Conservation (phyloP, 495 filamentous ascomycete species). For the Penicillium ochrochloron region DNA sequence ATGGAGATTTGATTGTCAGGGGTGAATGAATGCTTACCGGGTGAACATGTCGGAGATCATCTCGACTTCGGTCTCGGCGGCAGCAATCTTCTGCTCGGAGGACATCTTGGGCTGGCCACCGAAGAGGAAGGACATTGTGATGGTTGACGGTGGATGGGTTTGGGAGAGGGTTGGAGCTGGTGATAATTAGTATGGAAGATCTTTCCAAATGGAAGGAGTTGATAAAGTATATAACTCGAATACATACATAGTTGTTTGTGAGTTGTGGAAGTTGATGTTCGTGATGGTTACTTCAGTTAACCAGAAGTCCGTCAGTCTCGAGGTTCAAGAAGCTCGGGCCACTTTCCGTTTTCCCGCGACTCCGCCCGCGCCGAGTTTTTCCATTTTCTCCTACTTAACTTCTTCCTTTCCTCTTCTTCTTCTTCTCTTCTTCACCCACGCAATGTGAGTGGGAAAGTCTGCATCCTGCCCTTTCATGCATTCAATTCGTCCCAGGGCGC, state of each 20-base stretch:
- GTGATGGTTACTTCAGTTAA: conserved; percentile 15
- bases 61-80: conserved; percentile 89
- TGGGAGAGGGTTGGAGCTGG: not conserved
- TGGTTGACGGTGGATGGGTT: not conserved
- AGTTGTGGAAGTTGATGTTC: conserved; percentile 3
- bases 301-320: conserved; percentile 21
- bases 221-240: no score
- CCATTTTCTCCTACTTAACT: conserved; percentile 3
- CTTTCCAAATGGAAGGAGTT: not conserved
- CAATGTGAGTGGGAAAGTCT: conserved; percentile 27
- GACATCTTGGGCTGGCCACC: conserved; percentile 83
- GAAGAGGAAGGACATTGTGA: conserved; percentile 93
- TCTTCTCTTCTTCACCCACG: conserved; percentile 23
- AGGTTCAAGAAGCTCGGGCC: conserved; percentile 43
- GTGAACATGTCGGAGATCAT: conserved; percentile 97
- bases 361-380: conserved; percentile 24
- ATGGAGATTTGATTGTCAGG: not conserved
- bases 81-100: conserved; percentile 93
- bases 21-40: conserved; percentile 59
- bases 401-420: conserved; percentile 8
- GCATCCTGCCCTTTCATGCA: conserved; percentile 34
- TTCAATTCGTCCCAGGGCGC: conserved; percentile 43
- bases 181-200: not conserved
- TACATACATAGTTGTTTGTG: not conserved
- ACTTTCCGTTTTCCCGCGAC: conserved; percentile 26